Evolutionary conservation across 176 grass and related monocot species (phyloP), one percentile per base, ranked within the genome.

Genomic region (Hsuehochloa calcarea): DNA sequence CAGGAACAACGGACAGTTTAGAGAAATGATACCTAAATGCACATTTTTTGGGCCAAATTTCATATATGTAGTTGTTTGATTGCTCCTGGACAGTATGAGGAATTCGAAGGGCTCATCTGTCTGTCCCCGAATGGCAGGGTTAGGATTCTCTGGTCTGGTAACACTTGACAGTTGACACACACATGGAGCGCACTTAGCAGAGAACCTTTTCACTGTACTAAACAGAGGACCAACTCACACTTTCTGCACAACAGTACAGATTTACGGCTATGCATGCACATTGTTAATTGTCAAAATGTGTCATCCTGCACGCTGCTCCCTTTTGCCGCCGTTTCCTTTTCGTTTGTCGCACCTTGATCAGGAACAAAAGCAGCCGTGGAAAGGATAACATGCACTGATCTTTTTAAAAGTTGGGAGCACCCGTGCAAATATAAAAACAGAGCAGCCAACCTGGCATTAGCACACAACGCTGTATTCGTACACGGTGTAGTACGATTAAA

Each of bases 341-440:
- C 54, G 60, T 49, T 51, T 10, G 9, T 19, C 27, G 4, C 15
- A 8, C 23, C 8, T 16, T 79, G 25, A n/a, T 8, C 75, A 63
- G 13, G n/a, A 44, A 17, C 38, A 44, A 29, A 77, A 27, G 75
- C n/a, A 10, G 6, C 38, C 7, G 40, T 70, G 26, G 1, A n/a
- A 61, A 70, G 22, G 0, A 41, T 3, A 34, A 45, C 47, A 68
- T 23, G 10, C 16, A 37, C 0, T 39, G 25, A 0, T 14, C 35
- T 29, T 64, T 38, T n/a, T 12, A 11, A 65, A 64, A 82, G 55
- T 25, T n/a, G 1, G 20, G 19, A 25, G 19, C 13, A 1, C 74
- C 77, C 6, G 77, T 72, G 31, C 68, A 86, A 64, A 73, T 80
- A 73, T 39, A 41, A 55, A 82, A 59, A 39, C 79, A 50, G 14